phyloP scores from a whole-genome alignment of 2,329 filamentous ascomycete genomes.

The Penicillium vulpinum region DNA sequence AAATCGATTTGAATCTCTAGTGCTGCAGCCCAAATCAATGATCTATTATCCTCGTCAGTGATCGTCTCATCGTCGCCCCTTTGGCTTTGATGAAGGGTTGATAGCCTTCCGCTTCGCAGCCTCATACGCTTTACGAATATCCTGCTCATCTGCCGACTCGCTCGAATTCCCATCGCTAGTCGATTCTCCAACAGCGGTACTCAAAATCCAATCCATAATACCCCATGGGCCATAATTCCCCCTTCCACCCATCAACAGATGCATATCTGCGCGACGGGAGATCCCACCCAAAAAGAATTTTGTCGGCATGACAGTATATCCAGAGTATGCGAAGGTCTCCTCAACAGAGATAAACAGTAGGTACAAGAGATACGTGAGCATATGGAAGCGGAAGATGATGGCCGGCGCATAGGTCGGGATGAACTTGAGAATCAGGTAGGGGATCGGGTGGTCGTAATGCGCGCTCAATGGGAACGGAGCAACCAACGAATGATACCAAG shows the following conservation, averaged over 20 bases:
- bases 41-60: not conserved
- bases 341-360: slow-evolving; percentile 58
- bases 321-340: slow-evolving; percentile 61
- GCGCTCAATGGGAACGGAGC: slow-evolving; percentile 59
- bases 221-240: slow-evolving; percentile 51
- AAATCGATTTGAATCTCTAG: not conserved
- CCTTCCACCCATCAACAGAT: slow-evolving; percentile 51
- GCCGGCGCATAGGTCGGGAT: slow-evolving; percentile 59
- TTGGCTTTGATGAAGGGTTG: slow-evolving; percentile 5
- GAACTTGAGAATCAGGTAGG: slow-evolving; percentile 56
- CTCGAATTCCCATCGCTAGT: slow-evolving; percentile 53
- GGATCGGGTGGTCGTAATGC: slow-evolving; percentile 61
- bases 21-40: not conserved
- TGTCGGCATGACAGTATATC: slow-evolving; percentile 59
- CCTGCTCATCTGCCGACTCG: slow-evolving; percentile 34
- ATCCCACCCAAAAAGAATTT: slow-evolving; percentile 60
- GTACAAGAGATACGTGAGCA: slow-evolving; percentile 60
- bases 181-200: slow-evolving; percentile 41
- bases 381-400: slow-evolving; percentile 59
- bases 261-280: slow-evolving; percentile 57
- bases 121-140: slow-evolving; percentile 32
- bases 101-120: slow-evolving; percentile 32
- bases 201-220: slow-evolving; percentile 47
- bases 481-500: slow-evolving; percentile 58
- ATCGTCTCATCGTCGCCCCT: slow-evolving; percentile 6